Evolutionary conservation across 208 protist species (phyloP).

Genomic region (Trichomonas gallinae): DNA sequence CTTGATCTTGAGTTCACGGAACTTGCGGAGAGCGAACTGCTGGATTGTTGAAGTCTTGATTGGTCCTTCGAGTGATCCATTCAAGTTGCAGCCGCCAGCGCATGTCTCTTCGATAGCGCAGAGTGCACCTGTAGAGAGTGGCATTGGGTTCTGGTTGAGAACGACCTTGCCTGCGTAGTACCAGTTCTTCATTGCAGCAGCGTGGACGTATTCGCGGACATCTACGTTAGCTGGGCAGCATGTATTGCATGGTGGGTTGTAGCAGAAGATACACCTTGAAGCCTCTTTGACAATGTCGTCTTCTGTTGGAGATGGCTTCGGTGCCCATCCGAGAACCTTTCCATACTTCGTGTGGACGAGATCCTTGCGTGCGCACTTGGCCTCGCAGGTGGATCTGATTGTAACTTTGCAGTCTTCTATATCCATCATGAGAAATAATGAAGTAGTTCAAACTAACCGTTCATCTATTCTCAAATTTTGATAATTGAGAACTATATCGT

Average conservation of each 20-base stretch:
- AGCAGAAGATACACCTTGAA: constrained; percentile 21
- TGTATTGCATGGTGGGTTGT: constrained; percentile 15
- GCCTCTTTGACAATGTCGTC: constrained; percentile 9
- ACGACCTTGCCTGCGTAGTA: constrained; percentile 58
- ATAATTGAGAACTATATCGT: not conserved
- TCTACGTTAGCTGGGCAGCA: constrained; percentile 27
- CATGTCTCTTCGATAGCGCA: constrained; percentile 56
- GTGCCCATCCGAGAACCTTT: not conserved
- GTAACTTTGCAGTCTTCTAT: not conserved
- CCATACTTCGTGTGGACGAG: too few relatives aligned
- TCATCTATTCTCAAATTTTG: not conserved
- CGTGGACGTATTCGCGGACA: constrained; percentile 21
- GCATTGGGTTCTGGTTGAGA: constrained; percentile 59
- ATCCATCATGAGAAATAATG: not conserved
- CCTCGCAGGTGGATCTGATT: not conserved
- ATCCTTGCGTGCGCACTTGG: not conserved
- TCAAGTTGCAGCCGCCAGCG: constrained; percentile 59
- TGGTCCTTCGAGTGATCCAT: constrained; percentile 51
- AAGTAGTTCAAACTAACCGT: too few relatives aligned
- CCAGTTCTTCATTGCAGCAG: constrained; percentile 20
- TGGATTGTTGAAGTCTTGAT: constrained; percentile 49
- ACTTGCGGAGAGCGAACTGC: constrained; percentile 55
- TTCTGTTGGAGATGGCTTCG: not conserved
- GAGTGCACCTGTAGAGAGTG: constrained; percentile 55
- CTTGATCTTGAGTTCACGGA: constrained; percentile 55